These are phyloP conservation scores for Liriodendron chinense DNA, from an alignment of 164 flowering plant genomes.

Conservation along the genomic window DNA sequence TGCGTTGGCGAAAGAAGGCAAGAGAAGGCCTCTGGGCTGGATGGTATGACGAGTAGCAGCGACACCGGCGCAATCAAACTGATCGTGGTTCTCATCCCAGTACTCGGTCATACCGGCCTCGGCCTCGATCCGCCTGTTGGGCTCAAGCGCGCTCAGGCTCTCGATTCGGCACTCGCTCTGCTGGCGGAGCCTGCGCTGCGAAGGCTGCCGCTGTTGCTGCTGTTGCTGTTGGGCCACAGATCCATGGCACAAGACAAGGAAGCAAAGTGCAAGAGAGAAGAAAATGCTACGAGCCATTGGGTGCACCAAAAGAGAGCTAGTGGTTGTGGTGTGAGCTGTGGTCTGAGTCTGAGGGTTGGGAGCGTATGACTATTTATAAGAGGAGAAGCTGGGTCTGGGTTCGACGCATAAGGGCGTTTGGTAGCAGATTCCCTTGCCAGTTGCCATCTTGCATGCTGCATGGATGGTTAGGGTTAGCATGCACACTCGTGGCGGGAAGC, in stretches of 20 bases:
- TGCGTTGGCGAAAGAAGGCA: slow-evolving; percentile 49
- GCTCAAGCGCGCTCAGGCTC: slow-evolving; percentile 39
- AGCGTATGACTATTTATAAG: slow-evolving; percentile 5
- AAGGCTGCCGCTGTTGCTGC: slow-evolving; percentile 11
- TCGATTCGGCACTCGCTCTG: slow-evolving; percentile 36
- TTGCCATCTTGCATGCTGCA: slow-evolving; percentile 19
- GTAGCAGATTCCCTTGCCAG: slow-evolving; percentile 9
- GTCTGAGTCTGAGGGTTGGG: slow-evolving; percentile 8
- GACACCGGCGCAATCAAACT: slow-evolving; percentile 9
- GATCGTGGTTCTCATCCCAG: background rate
- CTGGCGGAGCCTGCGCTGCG: slow-evolving; percentile 5
- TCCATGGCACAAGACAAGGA: slow-evolving; percentile 22
- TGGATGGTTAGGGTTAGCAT: background rate
- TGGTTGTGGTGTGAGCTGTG: slow-evolving; percentile 1
- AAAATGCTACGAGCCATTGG: background rate
- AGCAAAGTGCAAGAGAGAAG: slow-evolving; percentile 16
- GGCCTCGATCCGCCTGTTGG: slow-evolving; percentile 26
- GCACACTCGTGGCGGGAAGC: no score
- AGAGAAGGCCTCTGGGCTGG: slow-evolving; percentile 39
- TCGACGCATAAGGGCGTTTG: slow-evolving; percentile 9
- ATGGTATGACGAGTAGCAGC: slow-evolving; percentile 10
- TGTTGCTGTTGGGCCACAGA: slow-evolving; percentile 19
- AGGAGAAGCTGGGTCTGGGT: background rate
- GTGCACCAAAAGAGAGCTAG: slow-evolving; percentile 3
- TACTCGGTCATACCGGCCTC: slow-evolving; percentile 53